Evolutionary conservation across 257 asterid genomes (phyloP), one percentile per base, ranked within the genome.

Genomic region (Dorcoceras hygrometricum): DNA sequence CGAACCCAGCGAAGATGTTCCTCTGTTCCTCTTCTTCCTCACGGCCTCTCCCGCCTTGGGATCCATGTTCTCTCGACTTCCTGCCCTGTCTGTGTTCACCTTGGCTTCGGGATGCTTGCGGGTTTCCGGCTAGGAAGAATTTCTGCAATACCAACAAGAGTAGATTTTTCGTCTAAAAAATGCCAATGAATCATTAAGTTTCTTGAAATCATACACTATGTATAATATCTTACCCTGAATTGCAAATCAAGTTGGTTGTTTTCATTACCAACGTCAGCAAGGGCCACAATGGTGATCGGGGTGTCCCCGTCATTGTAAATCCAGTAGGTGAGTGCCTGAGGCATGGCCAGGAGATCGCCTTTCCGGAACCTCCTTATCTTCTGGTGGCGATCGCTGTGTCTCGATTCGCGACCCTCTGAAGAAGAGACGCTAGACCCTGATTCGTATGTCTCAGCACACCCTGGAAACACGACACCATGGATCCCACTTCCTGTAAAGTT

Each of bases 121-220:
- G 85, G 57, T 83, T 86, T 60, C 96, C 96, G 2, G 94, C 94
- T 1, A 86, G 74, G 80, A 80, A 75, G 68, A 84, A 86, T 29
- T 57, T 72, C 93, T 88, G 72, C 57, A 63, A 8, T 22, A n/a
- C 36, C 22, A 12, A 36, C 22, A 12, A 36, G 28, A 62, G 6
- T 62, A 5, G 22, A 39, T 16, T 18, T 19, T 18, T 2, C 5
- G 31, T 10, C n/a, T 26, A 19, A 26, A 57, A 24, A n/a, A n/a
- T n/a, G n/a, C 27, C 53, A 16, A 43, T 14, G 7, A 16, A 14
- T n/a, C n/a, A n/a, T n/a, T 46, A 63, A 62, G 4, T 31, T 60
- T 4, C 39, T 31, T 12, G 19, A 27, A 7, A 10, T 19, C 0
- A 20, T 1, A 18, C 5, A 19, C 12, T 10, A 18, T n/a, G n/a